Evolutionary conservation across 306 rosid genomes (phyloP), one percentile per base, ranked within the genome.

Genomic region (Alnus rubra): DNA sequence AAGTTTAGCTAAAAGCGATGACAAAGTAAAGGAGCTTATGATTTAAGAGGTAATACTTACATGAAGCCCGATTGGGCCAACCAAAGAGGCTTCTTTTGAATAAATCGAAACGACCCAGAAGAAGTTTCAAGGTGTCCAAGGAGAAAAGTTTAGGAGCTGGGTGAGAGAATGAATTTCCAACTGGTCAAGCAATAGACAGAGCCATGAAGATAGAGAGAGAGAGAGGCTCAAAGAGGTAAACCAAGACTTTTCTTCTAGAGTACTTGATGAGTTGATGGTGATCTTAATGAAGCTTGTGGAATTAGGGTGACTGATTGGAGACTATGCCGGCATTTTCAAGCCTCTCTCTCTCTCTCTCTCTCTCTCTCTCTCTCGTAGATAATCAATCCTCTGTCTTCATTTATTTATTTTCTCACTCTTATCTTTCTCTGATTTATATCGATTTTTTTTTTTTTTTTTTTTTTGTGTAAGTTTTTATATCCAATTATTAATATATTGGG

Each of bases 201-300:
- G 4, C 12, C 28, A 69, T 30, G 14, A 28, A 47, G n/a, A 42
- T 54, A 50, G 52, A 55, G 39, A 69, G 15, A 53, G 52, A 6
- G 67, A 52, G 45, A 42, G 45, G 5, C 45, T 42, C 45, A 42
- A 42, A 5, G 8, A 42, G 45, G 7, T 5, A 42, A 42, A 42
- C 45, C 0, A 42, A 23, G 82, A 84, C 75, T 75, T 75, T 80
- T 23, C 28, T 75, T 77, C 35, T 52, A 18, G 42, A 70, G 13
- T 42, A 42, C 45, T 42, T 42, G 56, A 68, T 28, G 28, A 23
- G 28, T 23, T 31, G 9, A 18, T 8, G 6, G 48, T 56, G 31
- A 81, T 56, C 16, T 9, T 69, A 47, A 33, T 14, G 39, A 42
- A 72, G 31, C 8, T 45, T 28, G 55, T 45, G 53, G 45, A 31